These are phyloP conservation scores for Saccharomycopsis synnaedendra DNA, from an alignment of 805 yeast genomes.

Conservation along the genomic window DNA sequence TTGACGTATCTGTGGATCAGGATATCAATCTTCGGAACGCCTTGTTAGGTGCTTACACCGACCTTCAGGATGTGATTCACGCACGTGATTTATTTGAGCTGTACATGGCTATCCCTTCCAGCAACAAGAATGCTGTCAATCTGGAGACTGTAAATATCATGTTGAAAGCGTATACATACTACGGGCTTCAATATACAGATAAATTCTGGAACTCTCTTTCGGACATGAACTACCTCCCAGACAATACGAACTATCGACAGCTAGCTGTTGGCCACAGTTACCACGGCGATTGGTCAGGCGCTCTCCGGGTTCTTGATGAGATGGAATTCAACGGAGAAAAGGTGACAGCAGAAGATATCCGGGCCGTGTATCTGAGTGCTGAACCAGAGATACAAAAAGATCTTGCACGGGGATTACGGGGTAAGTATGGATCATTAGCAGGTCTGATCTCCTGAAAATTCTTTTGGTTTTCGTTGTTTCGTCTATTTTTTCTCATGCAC, in stretches of 20 bases:
- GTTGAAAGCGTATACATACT: conserved; percentile 47
- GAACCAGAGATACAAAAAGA: too few species aligned
- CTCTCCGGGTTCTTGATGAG: conserved; percentile 36
- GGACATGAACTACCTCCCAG: conserved; percentile 40
- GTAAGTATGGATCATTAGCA: too few species aligned
- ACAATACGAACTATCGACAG: conserved; percentile 40
- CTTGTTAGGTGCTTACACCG: conserved; percentile 49
- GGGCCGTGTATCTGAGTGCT: conserved; percentile 18
- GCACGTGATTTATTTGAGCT: conserved; percentile 49
- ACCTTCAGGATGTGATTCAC: conserved; percentile 41
- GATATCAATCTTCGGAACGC: conserved; percentile 47
- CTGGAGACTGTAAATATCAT: conserved; percentile 48
- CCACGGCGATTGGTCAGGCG: conserved; percentile 47
- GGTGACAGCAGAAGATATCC: conserved; percentile 31
- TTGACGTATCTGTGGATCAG: conserved; percentile 44
- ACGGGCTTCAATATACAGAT: conserved; percentile 40
- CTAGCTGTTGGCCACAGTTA: conserved; percentile 58
- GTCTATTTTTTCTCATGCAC: too few species aligned
- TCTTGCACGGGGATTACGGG: too few species aligned
- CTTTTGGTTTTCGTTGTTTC: too few species aligned
- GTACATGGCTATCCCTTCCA: conserved; percentile 43
- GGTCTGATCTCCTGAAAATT: too few species aligned
- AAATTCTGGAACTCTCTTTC: conserved; percentile 46
- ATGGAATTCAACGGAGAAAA: conserved; percentile 36
- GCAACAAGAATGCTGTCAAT: conserved; percentile 12